Evolutionary conservation across 2,329 filamentous ascomycete genomes (phyloP).

Genomic region (Aspergillus phoenicis): DNA sequence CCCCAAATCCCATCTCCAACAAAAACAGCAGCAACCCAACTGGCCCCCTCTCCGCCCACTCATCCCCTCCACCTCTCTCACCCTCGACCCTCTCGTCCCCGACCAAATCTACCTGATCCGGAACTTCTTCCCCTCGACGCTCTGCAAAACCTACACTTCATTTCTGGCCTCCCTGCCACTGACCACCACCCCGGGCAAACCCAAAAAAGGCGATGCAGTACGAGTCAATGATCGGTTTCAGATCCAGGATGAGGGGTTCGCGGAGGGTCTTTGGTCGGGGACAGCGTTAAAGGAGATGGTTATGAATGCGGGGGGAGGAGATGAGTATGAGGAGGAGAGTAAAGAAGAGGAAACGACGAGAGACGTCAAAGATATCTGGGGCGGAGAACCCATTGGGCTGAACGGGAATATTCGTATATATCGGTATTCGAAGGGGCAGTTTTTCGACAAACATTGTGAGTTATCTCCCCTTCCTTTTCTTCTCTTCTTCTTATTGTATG

Average conservation of each 20-base stretch:
- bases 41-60: constrained; percentile 75
- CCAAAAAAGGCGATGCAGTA: constrained; percentile 77
- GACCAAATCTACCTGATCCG: constrained; percentile 73
- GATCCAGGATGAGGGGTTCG: constrained; percentile 73
- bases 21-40: constrained; percentile 45
- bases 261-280: constrained; percentile 72
- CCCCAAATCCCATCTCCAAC: constrained; percentile 15
- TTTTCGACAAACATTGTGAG: constrained; percentile 90
- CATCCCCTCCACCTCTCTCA: constrained; percentile 66
- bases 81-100: constrained; percentile 58
- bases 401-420: constrained; percentile 90
- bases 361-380: constrained; percentile 56
- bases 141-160: constrained; percentile 75
- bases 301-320: constrained; percentile 4
- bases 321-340: constrained; percentile 7
- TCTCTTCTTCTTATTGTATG: constrained; percentile 14
- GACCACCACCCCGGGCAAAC: constrained; percentile 74
- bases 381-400: constrained; percentile 77
- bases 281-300: constrained; percentile 71
- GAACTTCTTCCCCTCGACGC: constrained; percentile 71
- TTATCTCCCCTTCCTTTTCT: constrained; percentile 23
- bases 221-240: constrained; percentile 90
- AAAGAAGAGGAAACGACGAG: constrained; percentile 21
- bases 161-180: constrained; percentile 73
- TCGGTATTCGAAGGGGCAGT: constrained; percentile 81